phyloP scores from a whole-genome alignment of 306 rosid species.

The Delonix regia region DNA sequence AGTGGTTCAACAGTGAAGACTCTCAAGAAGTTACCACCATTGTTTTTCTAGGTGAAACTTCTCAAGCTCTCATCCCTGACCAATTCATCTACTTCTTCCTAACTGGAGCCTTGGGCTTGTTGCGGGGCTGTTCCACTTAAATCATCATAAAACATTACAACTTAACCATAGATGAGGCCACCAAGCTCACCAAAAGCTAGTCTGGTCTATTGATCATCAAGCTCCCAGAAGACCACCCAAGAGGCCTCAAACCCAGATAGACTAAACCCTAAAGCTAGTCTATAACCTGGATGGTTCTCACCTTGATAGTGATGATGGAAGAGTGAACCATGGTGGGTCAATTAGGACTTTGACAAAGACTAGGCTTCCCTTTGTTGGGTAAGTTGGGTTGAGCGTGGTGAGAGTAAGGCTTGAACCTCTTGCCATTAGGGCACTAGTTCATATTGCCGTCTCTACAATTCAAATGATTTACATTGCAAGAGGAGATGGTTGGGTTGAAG shows the following conservation, averaged over 20 bases:
- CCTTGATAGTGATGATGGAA: background rate
- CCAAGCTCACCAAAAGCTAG: constrained; percentile 42
- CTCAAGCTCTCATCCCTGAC: constrained; percentile 30
- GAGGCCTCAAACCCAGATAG: constrained; percentile 30
- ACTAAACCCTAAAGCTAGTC: constrained; percentile 15
- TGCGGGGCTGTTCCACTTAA: constrained; percentile 42
- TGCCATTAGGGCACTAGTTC: constrained; percentile 37
- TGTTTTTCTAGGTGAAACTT: constrained; percentile 38
- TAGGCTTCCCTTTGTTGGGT: constrained; percentile 39
- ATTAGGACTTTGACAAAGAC: constrained; percentile 30
- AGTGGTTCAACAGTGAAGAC: constrained; percentile 54
- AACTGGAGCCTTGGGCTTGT: constrained; percentile 39
- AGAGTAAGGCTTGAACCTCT: constrained; percentile 31
- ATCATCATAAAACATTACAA: constrained; percentile 24
- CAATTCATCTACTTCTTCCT: constrained; percentile 43
- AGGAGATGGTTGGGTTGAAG: constrained; percentile 41
- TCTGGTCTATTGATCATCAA: constrained; percentile 32
- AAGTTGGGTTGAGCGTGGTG: constrained; percentile 40
- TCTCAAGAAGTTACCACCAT: constrained; percentile 19
- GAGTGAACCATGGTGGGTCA: background rate
- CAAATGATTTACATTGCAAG: constrained; percentile 40
- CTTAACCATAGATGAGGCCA: constrained; percentile 23
- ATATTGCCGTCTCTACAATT: constrained; percentile 28
- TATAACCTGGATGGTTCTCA: constrained; percentile 24
- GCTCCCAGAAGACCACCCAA: constrained; percentile 26